A percentile compares a stretch with the other conserved stretches of the same genome.
Conservation (phyloP, 495 filamentous ascomycete genomes). For the Chaetomium fimeti region DNA sequence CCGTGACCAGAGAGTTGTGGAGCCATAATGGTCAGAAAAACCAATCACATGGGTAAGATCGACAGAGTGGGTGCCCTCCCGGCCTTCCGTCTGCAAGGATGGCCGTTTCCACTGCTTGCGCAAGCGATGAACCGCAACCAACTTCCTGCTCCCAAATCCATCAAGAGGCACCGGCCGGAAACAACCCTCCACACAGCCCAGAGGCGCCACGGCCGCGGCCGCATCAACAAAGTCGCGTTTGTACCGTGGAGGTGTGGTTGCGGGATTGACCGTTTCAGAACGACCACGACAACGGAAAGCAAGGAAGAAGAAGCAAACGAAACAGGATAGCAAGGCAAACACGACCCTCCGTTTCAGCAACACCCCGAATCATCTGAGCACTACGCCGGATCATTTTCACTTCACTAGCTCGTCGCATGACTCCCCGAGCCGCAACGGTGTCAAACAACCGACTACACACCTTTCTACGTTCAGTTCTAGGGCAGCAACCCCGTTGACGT, state of each 20-base stretch:
- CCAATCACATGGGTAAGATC: slow-evolving; percentile 19
- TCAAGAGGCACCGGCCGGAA: slow-evolving; percentile 2
- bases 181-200: slow-evolving; percentile 7
- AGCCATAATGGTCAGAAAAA: neutral
- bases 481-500: neutral
- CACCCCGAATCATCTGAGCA: slow-evolving; percentile 23
- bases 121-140: slow-evolving; percentile 2
- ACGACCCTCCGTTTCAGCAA: neutral
- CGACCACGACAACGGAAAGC: neutral
- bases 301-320: neutral
- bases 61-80: slow-evolving; percentile 3
- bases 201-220: neutral
- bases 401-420: slow-evolving; percentile 22
- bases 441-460: slow-evolving; percentile 9
- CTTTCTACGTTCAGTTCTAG: neutral
- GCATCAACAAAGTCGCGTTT: neutral
- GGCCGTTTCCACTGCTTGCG: slow-evolving; percentile 11
- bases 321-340: slow-evolving; percentile 1
- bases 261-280: neutral
- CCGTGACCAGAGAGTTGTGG: slow-evolving; percentile 26
- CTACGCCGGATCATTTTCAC: slow-evolving; percentile 7
- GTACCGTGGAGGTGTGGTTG: neutral
- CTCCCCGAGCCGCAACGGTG: slow-evolving; percentile 1
- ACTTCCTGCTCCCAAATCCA: neutral
- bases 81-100: neutral